A percentile compares a stretch with the other conserved stretches of the same genome.
Evolutionary conservation across 78 protist genomes (phyloP).

Genomic region (Dictyostelium capitatum): DNA sequence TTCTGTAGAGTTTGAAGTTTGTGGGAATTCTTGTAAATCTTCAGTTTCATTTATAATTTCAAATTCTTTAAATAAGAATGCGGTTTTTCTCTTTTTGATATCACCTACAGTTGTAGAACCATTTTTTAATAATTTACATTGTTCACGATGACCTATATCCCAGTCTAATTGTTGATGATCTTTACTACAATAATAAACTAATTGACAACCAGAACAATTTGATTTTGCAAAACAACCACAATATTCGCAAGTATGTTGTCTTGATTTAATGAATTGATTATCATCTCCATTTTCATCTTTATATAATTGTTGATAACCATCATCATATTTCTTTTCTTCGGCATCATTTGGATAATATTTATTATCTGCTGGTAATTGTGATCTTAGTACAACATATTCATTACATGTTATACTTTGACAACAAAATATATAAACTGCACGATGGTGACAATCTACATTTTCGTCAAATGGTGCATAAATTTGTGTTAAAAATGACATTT

Average conservation of each 20-base stretch:
- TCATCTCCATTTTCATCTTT: background rate
- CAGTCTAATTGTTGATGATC: constrained; percentile 78
- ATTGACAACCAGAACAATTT: constrained; percentile 35
- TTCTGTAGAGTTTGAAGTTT: background rate
- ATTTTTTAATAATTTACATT: constrained; percentile 42
- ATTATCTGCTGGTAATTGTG: constrained; percentile 42
- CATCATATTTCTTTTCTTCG: constrained; percentile 46
- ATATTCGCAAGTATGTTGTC: constrained; percentile 33
- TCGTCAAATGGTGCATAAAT: constrained; percentile 58
- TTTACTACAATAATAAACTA: constrained; percentile 53
- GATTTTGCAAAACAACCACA: constrained; percentile 35
- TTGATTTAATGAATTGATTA: background rate
- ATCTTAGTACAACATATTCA: constrained; percentile 22
- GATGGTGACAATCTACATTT: constrained; percentile 29
- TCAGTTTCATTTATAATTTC: constrained; percentile 3
- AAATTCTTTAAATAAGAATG: constrained; percentile 31
- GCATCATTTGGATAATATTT: constrained; percentile 24
- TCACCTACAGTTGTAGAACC: too few relatives aligned
- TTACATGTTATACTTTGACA: constrained; percentile 25
- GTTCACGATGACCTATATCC: constrained; percentile 67
- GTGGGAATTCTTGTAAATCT: background rate
- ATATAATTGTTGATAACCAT: background rate
- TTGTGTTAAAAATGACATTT: constrained; percentile 65
- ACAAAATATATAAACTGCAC: constrained; percentile 42
- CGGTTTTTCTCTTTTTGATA: background rate